These are phyloP conservation scores for Cladosporium austrohemisphaericum DNA, from an alignment of 2,329 filamentous ascomycete species.

Conservation along the genomic window DNA sequence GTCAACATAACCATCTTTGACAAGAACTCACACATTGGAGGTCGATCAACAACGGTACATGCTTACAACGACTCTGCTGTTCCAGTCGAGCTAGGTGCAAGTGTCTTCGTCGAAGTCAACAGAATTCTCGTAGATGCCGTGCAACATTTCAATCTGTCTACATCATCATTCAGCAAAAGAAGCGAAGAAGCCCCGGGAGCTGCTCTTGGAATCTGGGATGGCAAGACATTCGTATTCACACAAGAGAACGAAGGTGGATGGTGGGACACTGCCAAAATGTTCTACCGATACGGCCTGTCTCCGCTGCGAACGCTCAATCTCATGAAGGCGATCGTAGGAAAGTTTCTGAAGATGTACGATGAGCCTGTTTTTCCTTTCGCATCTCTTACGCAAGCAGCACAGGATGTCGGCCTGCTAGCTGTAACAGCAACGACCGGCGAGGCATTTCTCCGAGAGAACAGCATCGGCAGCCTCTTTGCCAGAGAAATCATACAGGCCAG, in stretches of 20 bases:
- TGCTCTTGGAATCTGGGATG: constrained; percentile 80
- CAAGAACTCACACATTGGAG: constrained; percentile 71
- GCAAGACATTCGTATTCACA: constrained; percentile 66
- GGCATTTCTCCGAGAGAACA: constrained; percentile 65
- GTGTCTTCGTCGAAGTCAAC: constrained; percentile 86
- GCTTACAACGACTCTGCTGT: constrained; percentile 63
- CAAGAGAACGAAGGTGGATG: constrained; percentile 61
- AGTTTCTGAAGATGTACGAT: constrained; percentile 77
- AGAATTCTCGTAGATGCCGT: constrained; percentile 74
- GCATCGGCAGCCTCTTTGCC: constrained; percentile 64
- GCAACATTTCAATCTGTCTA: constrained; percentile 64
- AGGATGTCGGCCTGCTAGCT: constrained; percentile 63
- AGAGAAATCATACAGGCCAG: constrained; percentile 84
- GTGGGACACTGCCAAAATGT: constrained; percentile 75
- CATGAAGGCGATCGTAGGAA: constrained; percentile 66
- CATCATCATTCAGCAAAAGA: constrained; percentile 38
- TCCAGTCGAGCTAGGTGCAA: constrained; percentile 82
- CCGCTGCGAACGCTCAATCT: constrained; percentile 70
- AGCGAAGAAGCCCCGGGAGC: constrained; percentile 48
- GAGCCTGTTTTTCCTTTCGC: constrained; percentile 78
- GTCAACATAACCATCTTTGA: constrained; percentile 88
- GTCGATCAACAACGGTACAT: constrained; percentile 80
- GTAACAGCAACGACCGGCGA: constrained; percentile 69
- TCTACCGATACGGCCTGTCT: constrained; percentile 81
- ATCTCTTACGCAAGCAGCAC: constrained; percentile 66